Evolutionary conservation across 106 monocot genomes (phyloP).

Genomic region (Platanthera zijinensis): DNA sequence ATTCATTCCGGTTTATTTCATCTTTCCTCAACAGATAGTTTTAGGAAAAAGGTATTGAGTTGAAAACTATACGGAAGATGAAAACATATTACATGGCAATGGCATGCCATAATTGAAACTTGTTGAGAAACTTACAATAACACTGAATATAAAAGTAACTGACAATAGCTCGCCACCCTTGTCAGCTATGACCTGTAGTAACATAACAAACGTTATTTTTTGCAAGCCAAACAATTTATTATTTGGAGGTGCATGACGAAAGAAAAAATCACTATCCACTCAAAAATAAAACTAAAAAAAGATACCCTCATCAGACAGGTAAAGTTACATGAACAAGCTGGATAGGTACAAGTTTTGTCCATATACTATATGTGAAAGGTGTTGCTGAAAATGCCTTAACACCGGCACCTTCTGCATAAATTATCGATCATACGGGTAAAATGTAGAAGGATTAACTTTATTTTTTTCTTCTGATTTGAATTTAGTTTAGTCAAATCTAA

Average conservation of each 20-base stretch:
- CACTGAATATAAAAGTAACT: constrained; percentile 42
- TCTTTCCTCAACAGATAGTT: too few species aligned
- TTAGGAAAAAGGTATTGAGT: too few species aligned
- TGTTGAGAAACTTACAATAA: constrained; percentile 27
- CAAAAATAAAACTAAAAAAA: background rate
- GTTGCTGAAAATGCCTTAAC: background rate
- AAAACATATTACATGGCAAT: too few species aligned
- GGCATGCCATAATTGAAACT: too few species aligned
- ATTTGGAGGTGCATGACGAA: background rate
- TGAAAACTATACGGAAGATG: too few species aligned
- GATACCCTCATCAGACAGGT: background rate
- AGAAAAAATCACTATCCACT: constrained; percentile 1
- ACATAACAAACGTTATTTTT: background rate
- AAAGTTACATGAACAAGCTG: background rate
- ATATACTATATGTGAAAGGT: background rate
- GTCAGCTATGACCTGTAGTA: constrained; percentile 51
- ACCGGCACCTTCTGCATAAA: background rate
- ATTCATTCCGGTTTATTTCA: too few species aligned
- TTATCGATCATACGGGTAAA: background rate
- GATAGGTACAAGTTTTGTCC: background rate
- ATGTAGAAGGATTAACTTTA: background rate
- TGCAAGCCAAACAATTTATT: background rate
- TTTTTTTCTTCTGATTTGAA: background rate
- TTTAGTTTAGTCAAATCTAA: background rate
- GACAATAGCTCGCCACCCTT: constrained; percentile 45